A percentile compares a stretch with the other conserved stretches of the same genome.
These are phyloP conservation scores for Spencermartinsiella europaea DNA, from an alignment of 805 yeast genomes.

Conservation along the genomic window DNA sequence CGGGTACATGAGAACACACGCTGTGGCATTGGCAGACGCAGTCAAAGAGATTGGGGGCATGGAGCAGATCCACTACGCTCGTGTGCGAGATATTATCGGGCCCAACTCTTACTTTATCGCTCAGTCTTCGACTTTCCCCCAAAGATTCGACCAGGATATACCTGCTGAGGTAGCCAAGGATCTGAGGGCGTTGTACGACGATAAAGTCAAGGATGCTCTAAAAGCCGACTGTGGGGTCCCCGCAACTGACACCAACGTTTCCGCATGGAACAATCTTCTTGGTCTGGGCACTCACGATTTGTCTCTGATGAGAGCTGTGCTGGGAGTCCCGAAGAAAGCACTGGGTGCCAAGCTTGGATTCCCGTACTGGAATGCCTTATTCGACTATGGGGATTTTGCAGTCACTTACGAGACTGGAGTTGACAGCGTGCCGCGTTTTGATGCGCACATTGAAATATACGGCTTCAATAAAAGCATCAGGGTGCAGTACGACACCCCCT, in stretches of 20 bases:
- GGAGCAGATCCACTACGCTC: slow-evolving; percentile 92
- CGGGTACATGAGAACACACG: slow-evolving; percentile 8
- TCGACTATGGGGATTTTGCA: slow-evolving; percentile 9
- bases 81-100: slow-evolving; percentile 8
- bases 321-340: slow-evolving; percentile 1
- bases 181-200: neutral
- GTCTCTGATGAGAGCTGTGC: slow-evolving; percentile 1
- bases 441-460: slow-evolving; percentile 9
- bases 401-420: slow-evolving; percentile 8
- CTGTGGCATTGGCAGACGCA: slow-evolving; percentile 8
- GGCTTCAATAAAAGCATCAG: slow-evolving; percentile 1
- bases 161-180: neutral
- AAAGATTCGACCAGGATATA: neutral
- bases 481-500: slow-evolving; percentile 9
- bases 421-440: slow-evolving; percentile 2
- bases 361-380: slow-evolving; percentile 4
- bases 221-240: neutral
- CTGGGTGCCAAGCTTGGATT: slow-evolving; percentile 2
- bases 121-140: slow-evolving; percentile 7
- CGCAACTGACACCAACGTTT: neutral
- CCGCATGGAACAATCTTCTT: neutral
- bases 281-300: slow-evolving; percentile 8
- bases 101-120: slow-evolving; percentile 7
- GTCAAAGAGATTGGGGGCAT: slow-evolving; percentile 97
- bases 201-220: neutral